A percentile compares a stretch with the other conserved stretches of the same genome.
Conservation (phyloP, 768 basidiomycete genomes). For the Tulasnella sp. region DNA sequence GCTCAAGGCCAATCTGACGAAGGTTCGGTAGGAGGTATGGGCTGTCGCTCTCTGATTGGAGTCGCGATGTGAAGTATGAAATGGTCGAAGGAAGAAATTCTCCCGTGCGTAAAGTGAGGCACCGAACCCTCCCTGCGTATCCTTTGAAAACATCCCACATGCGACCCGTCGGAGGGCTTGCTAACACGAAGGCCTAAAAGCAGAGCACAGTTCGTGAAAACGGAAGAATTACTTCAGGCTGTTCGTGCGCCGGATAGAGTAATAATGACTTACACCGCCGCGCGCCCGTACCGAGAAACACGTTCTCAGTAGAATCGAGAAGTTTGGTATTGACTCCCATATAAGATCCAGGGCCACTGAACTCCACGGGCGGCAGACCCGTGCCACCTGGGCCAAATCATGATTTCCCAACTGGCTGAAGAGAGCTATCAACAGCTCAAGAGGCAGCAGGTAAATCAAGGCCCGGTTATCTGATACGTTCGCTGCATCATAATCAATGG, state of each 20-base stretch:
- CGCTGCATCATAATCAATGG: not conserved
- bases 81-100: not conserved
- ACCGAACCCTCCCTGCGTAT: not conserved
- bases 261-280: too few species aligned
- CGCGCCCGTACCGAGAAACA: not conserved
- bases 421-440: not conserved
- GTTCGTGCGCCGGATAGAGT: not conserved
- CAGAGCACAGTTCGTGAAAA: not conserved
- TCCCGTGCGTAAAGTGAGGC: not conserved
- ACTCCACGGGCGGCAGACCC: not conserved
- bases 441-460: not conserved
- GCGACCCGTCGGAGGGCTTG: not conserved
- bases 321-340: not conserved
- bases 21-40: not conserved
- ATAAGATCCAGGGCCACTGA: not conserved
- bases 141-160: not conserved
- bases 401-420: not conserved
- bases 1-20: too few species aligned
- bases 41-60: not conserved
- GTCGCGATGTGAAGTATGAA: not conserved
- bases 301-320: not conserved
- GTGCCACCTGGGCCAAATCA: not conserved
- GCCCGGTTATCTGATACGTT: not conserved
- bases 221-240: not conserved
- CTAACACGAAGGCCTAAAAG: not conserved